Base-by-base conservation (phyloP, 805 yeast species). In the Candida ovalis region DNA sequence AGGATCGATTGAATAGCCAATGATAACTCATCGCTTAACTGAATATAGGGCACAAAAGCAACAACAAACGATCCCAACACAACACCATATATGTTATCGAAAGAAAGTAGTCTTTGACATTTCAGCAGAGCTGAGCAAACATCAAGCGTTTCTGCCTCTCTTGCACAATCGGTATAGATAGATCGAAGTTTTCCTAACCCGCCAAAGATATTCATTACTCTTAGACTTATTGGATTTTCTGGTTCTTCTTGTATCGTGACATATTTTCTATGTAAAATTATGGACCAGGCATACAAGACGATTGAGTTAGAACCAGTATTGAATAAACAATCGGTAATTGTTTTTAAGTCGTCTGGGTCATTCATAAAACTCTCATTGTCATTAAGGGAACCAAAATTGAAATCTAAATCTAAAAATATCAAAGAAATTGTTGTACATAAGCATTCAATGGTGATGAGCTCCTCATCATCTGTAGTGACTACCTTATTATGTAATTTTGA, bases 241-340 rank as follows among this genome's bases (percentile, higher is more conserved):
- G 72, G 67, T 18, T 59, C 58, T 37, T 74, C 48, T 8, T 55
- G 47, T n/a, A 77, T 56, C 2, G 76, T 57, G 19, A 73, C 67
- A 7, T 71, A 70, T 50, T 82, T 80, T 21, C 83, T 68, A 54
- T 79, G 78, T 10, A 82, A 60, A 10, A 82, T 62, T 13, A 84
- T 76, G 27, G 87, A 77, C 92, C 92, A 86, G 21, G 80, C 75
- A 58, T 84, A 85, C 40, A 80, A 61, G 0, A 82, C 67, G 10
- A 84, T 61, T 2, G 86, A 67, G 51, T 78, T 77, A 2, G 65
- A 49, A 12, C 69, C 62, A 1, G 74, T 57, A 9, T 65, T 58
- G 4, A 67, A 46, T 2, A 64, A 42, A 5, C 33, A 30, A 21
- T 53, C 43, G 21, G 61, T 62, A 4, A 62, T 57, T 21, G 42